A percentile compares a stretch with the other conserved stretches of the same genome.
Evolutionary conservation across 305 asterid species (phyloP).

Genomic region (Fraxinus sp.): DNA sequence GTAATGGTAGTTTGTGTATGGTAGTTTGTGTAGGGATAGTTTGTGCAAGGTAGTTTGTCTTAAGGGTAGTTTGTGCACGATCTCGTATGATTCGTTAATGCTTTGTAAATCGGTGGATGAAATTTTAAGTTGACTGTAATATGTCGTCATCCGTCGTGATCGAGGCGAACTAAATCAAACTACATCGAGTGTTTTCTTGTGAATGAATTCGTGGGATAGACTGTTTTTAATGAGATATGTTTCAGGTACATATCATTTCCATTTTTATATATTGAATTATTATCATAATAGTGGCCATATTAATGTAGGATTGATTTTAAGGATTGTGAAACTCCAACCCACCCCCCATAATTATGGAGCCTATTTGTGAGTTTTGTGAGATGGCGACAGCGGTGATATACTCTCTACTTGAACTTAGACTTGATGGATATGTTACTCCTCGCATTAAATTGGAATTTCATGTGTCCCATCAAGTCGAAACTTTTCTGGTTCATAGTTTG

Average conservation of each 20-base stretch:
- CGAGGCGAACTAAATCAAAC: not conserved
- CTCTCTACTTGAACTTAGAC: not conserved
- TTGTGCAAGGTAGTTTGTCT: too few relatives aligned
- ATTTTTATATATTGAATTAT: not conserved
- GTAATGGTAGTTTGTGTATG: too few relatives aligned
- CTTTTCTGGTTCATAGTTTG: not conserved
- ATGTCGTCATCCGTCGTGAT: too few relatives aligned
- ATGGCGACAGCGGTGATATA: slow-evolving; percentile 45
- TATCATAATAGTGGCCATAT: not conserved
- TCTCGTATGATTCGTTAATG: too few relatives aligned
- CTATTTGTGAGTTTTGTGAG: slow-evolving; percentile 58
- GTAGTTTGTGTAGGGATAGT: too few relatives aligned
- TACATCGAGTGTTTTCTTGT: not conserved
- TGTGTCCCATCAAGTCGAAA: not conserved
- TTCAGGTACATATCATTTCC: not conserved
- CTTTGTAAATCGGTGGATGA: too few relatives aligned
- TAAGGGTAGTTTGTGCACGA: too few relatives aligned
- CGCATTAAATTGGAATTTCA: not conserved
- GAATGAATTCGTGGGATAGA: not conserved
- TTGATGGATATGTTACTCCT: not conserved
- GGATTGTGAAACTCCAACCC: not conserved
- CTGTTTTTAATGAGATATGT: not conserved
- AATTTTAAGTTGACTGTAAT: too few relatives aligned
- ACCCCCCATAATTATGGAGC: slow-evolving; percentile 33
- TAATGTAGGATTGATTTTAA: not conserved